A percentile compares a stretch with the other conserved stretches of the same genome.
Conservation (phyloP, 306 rosid genomes). For the Prunus davidiana region DNA sequence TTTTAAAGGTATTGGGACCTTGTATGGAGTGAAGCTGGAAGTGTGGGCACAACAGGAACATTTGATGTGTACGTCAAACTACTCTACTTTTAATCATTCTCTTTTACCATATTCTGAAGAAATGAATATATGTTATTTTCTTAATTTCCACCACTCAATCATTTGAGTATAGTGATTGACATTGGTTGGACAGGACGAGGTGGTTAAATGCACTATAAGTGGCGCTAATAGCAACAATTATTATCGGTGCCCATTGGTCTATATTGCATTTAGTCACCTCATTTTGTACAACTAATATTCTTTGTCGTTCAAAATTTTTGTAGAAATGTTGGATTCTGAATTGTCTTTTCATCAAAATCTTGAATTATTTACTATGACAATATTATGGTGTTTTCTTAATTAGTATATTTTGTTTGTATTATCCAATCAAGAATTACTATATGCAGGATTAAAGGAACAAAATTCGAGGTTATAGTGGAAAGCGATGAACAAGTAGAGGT, state of each 20-base stretch:
- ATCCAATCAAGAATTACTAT: neutral
- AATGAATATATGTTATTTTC: neutral
- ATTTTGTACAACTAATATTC: too few species aligned
- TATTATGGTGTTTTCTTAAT: too few species aligned
- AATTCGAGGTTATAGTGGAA: conserved; percentile 61
- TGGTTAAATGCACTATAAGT: neutral
- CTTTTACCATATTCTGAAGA: neutral
- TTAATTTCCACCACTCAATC: neutral
- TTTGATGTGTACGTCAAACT: conserved; percentile 55
- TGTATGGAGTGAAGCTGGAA: conserved; percentile 65
- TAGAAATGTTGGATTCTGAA: too few species aligned
- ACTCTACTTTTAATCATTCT: neutral
- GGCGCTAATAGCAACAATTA: too few species aligned
- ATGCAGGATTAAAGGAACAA: conserved; percentile 64
- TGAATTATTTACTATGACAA: too few species aligned
- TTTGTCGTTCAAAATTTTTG: too few species aligned
- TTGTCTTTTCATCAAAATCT: too few species aligned
- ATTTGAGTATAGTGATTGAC: too few species aligned
- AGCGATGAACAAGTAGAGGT: conserved; percentile 78
- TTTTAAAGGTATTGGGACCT: conserved; percentile 83
- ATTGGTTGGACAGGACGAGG: neutral
- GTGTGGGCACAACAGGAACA: conserved; percentile 51
- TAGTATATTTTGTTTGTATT: too few species aligned
- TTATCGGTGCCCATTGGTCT: too few species aligned
- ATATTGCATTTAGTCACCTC: too few species aligned